A percentile compares a stretch with the other conserved stretches of the same genome.
Conservation (phyloP, 139 green algal species). For the Coccomyxa sp. region DNA sequence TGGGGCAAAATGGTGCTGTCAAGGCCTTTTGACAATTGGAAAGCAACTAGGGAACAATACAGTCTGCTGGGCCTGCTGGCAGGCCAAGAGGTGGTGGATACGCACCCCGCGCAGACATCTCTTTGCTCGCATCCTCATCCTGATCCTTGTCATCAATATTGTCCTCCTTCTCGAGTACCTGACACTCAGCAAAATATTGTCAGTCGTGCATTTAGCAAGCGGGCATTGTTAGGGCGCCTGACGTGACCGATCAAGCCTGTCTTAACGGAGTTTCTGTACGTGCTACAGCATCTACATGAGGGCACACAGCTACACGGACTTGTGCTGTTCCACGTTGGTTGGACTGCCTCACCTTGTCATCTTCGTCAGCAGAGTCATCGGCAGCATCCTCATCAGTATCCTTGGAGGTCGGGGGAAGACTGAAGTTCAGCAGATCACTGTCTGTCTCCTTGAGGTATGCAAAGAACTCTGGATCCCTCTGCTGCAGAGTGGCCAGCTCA, state of each 20-base stretch:
- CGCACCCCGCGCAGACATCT: neutral
- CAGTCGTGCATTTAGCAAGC: neutral
- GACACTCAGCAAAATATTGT: neutral
- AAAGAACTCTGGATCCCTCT: conserved; percentile 95
- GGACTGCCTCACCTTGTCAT: neutral
- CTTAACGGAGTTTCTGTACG: neutral
- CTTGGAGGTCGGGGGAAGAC: neutral
- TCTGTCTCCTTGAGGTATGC: conserved; percentile 80
- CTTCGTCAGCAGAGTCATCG: neutral
- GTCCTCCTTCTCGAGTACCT: too few relatives aligned
- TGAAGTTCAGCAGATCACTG: conserved; percentile 84
- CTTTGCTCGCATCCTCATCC: neutral
- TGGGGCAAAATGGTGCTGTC: too few relatives aligned
- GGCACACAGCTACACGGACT: neutral
- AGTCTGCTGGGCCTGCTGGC: neutral
- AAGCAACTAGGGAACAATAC: neutral
- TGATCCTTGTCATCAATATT: neutral
- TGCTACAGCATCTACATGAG: neutral
- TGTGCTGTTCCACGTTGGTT: neutral
- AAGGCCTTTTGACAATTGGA: too few relatives aligned
- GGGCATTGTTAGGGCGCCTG: neutral
- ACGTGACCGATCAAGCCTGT: neutral
- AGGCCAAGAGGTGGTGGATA: neutral
- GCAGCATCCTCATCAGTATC: too few relatives aligned
- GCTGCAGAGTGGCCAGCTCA: conserved; percentile 77